These are phyloP conservation scores for Chaetomiaceae sp. DNA, from an alignment of 2,329 filamentous ascomycete genomes.

Conservation along the genomic window DNA sequence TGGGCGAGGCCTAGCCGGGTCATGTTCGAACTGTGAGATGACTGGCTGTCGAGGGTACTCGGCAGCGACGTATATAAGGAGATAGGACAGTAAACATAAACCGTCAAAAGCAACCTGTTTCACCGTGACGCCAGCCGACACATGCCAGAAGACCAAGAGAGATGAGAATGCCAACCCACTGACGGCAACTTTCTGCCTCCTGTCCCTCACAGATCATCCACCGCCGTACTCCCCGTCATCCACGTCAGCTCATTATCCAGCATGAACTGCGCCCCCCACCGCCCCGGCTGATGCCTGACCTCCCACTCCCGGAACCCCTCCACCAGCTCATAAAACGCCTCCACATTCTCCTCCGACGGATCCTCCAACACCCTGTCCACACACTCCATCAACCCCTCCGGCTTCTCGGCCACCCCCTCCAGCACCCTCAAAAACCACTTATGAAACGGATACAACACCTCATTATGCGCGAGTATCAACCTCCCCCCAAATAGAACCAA, in stretches of 20 bases:
- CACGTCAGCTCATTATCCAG: slow-evolving; percentile 5
- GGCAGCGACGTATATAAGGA: too few species aligned
- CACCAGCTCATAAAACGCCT: slow-evolving; percentile 17
- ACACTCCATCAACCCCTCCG: slow-evolving; percentile 12
- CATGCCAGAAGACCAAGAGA: too few species aligned
- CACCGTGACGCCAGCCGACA: too few species aligned
- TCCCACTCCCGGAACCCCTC: neutral
- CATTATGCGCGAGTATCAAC: slow-evolving; percentile 22
- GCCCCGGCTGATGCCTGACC: neutral
- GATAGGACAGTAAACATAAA: too few species aligned
- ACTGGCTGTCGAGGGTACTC: too few species aligned
- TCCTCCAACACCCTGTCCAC: slow-evolving; percentile 8
- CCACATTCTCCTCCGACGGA: slow-evolving; percentile 11
- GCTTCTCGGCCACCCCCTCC: slow-evolving; percentile 13
- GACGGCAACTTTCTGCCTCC: too few species aligned
- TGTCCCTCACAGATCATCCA: slow-evolving; percentile 6
- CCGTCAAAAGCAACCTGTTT: too few species aligned
- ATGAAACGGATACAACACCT: slow-evolving; percentile 23
- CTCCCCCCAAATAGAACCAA: slow-evolving; percentile 20
- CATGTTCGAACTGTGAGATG: too few species aligned
- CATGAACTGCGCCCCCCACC: slow-evolving; percentile 6
- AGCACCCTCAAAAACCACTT: slow-evolving; percentile 22
- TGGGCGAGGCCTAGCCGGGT: neutral
- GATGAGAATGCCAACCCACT: too few species aligned
- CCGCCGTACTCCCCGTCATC: neutral